These are phyloP conservation scores for Sophora flavescens DNA, from an alignment of 306 rosid species.

Conservation along the genomic window DNA sequence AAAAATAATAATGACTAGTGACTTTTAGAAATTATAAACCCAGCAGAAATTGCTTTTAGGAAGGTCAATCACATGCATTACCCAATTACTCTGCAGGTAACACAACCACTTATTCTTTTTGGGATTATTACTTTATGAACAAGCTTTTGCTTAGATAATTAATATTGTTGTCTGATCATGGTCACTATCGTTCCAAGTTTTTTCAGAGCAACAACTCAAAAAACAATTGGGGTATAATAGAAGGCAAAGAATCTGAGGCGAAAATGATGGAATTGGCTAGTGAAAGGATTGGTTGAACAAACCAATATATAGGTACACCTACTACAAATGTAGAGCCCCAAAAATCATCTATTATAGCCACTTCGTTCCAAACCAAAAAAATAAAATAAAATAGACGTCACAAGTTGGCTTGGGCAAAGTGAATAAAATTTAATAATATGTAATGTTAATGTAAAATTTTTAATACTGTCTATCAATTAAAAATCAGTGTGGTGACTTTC, in stretches of 20 bases:
- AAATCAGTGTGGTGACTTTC: too few relatives aligned
- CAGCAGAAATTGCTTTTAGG: not conserved
- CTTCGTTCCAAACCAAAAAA: not conserved
- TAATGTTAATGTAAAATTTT: too few relatives aligned
- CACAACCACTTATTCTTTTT: not conserved
- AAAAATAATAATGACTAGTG: not conserved
- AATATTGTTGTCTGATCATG: not conserved
- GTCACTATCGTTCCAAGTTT: not conserved
- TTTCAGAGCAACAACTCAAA: slow-evolving; percentile 11
- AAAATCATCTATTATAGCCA: slow-evolving; percentile 1
- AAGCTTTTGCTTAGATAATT: not conserved
- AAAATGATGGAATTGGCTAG: not conserved
- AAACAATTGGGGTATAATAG: slow-evolving; percentile 43
- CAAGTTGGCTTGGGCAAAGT: not conserved
- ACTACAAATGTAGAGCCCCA: not conserved
- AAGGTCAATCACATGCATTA: not conserved
- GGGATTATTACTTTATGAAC: not conserved
- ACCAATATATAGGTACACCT: slow-evolving; percentile 45
- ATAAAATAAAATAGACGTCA: not conserved
- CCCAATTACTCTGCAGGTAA: not conserved
- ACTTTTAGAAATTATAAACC: not conserved
- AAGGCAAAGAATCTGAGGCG: slow-evolving; percentile 16
- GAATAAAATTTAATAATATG: too few relatives aligned
- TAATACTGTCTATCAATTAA: too few relatives aligned
- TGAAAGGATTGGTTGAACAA: slow-evolving; percentile 45